phyloP scores from a whole-genome alignment of 306 rosid genomes.

The Cucurbita argyrosperma region DNA sequence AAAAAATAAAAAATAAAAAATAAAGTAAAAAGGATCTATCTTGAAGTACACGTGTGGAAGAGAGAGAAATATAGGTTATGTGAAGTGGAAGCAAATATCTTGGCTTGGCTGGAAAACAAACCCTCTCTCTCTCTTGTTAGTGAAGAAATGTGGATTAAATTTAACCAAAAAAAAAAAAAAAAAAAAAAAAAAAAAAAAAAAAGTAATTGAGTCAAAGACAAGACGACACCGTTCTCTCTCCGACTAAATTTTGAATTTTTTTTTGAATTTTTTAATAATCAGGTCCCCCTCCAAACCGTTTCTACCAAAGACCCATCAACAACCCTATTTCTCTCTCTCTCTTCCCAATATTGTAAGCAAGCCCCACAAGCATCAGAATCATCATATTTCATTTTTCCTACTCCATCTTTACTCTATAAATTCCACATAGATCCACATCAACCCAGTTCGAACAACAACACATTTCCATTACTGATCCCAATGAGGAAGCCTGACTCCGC shows the following conservation, averaged over 20 bases:
- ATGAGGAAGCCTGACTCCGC: slow-evolving; percentile 65
- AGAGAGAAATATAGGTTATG: slow-evolving; percentile 40
- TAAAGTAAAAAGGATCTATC: not conserved
- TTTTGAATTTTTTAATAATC: not conserved
- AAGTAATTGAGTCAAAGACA: slow-evolving; percentile 65
- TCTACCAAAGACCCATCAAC: slow-evolving; percentile 89
- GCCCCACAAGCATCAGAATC: slow-evolving; percentile 73
- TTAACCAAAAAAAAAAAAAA: not conserved
- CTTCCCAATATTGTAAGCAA: slow-evolving; percentile 85
- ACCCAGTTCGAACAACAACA: slow-evolving; percentile 17
- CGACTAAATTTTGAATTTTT: slow-evolving; percentile 11
- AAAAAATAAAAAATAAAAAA: too few relatives aligned
- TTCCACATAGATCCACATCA: slow-evolving; percentile 27
- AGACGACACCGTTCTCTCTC: slow-evolving; percentile 24
- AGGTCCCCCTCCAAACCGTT: slow-evolving; percentile 96
- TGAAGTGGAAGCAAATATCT: slow-evolving; percentile 73
- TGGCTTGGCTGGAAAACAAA: slow-evolving; percentile 56
- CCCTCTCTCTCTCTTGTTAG: slow-evolving; percentile 25
- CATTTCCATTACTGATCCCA: not conserved
- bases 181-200: slow-evolving; percentile 1
- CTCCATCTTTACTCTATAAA: slow-evolving; percentile 33
- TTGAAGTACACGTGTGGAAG: slow-evolving; percentile 14
- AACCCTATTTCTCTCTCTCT: slow-evolving; percentile 19
- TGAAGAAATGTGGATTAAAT: slow-evolving; percentile 26
- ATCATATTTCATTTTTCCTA: slow-evolving; percentile 54